Base-by-base conservation (phyloP, 805 yeast genomes). In the Sugiyamaella chiloensis region DNA sequence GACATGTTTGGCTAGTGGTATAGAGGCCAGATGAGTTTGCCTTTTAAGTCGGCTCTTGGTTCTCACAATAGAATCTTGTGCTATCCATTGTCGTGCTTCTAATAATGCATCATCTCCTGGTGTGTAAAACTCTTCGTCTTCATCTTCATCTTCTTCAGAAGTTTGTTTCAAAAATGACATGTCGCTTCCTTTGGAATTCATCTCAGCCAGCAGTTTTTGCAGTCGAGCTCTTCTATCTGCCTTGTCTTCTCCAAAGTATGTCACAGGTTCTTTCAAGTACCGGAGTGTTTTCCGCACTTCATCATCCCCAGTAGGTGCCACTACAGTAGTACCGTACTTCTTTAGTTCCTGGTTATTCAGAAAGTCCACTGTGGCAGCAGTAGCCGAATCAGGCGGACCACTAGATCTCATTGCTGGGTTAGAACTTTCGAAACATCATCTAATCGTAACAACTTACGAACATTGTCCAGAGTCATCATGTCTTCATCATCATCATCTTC, bases 101-200 rank as follows among this genome's bases (percentile, higher is more conserved):
- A 73, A 65, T 7, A 90, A 63, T 4, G 71, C 76, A 2, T 66
- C 68, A 0, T 76, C 64, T 0, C 95, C 96, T 0, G 95, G 95
- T 0, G 96, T 88, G 59, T 80, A 88, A 59, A 85, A 89, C 51
- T 88, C 96, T 43, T 83, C 95, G 11, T 86, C 83, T 7, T 80
- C 83, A 1, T 64, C 75, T 11, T 45, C 57, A 7, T 48, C 63
- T n/a, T 41, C 52, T 19, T 40, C 47, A 16, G 47, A 51, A 5
- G 37, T 50, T 24, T n/a, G 47, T 7, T 24, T 35, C 58, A 31
- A 27, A 24, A 41, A 45, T 8, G 55, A 50, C 16, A 52, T 49
- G 24, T 53, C 56, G 16, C 59, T 54, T 2, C 57, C 63, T 14
- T 52, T 41, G 5, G 40, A 37, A 9, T 49, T 46, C 23, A 46